phyloP scores from a whole-genome alignment of 176 grass and related monocot genomes.

The Cocos nucifera region DNA sequence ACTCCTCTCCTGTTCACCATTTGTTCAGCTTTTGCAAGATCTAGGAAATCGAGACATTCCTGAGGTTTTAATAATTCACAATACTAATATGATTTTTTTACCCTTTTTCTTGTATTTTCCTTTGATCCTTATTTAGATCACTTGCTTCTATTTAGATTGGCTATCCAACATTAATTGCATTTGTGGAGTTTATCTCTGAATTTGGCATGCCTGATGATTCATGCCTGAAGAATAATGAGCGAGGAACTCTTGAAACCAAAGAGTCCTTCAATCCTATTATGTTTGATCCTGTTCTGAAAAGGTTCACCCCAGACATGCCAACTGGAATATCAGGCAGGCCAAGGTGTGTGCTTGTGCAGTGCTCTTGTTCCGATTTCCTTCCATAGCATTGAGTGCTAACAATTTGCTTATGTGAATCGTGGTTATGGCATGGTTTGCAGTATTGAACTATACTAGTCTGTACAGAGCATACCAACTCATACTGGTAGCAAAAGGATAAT shows the following conservation, averaged over 20 bases:
- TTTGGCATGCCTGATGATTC: slow-evolving; percentile 61
- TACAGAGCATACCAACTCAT: too few relatives aligned
- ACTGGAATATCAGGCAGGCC: slow-evolving; percentile 57
- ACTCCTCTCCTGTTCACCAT: slow-evolving; percentile 71
- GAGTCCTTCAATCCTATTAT: slow-evolving; percentile 62
- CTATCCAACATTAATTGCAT: slow-evolving; percentile 72
- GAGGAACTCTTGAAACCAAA: slow-evolving; percentile 33
- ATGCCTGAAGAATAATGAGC: slow-evolving; percentile 45
- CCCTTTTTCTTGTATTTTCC: slow-evolving; percentile 12
- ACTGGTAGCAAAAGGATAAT: too few relatives aligned
- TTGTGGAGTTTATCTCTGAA: slow-evolving; percentile 74
- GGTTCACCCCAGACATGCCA: slow-evolving; percentile 66
- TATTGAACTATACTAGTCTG: too few relatives aligned
- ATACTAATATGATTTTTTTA: background rate
- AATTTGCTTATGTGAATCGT: too few relatives aligned
- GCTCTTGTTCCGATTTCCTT: too few relatives aligned
- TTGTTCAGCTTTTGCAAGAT: slow-evolving; percentile 63
- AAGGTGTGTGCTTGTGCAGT: slow-evolving; percentile 29
- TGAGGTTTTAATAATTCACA: slow-evolving; percentile 36
- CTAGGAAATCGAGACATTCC: slow-evolving; percentile 49
- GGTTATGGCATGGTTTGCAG: too few relatives aligned
- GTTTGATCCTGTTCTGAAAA: slow-evolving; percentile 77
- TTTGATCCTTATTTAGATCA: background rate
- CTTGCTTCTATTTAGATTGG: slow-evolving; percentile 34
- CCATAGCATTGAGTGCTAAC: too few relatives aligned